Evolutionary conservation across 495 filamentous ascomycete species (phyloP).

Genomic region (Ascobolus immersus): DNA sequence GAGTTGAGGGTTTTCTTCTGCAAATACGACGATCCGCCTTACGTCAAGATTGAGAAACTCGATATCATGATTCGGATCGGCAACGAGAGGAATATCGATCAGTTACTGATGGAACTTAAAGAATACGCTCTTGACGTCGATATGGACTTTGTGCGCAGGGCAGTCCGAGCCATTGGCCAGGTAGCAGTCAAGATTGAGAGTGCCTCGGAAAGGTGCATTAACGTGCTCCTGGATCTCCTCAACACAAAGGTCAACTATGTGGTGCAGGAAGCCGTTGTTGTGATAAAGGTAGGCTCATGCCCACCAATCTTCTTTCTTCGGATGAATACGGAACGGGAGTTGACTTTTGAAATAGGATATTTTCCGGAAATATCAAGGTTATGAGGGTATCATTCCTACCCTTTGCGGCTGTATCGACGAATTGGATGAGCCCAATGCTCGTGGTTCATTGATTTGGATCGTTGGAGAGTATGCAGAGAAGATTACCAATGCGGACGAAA

Average conservation of each 20-base stretch:
- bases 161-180: conserved; percentile 86
- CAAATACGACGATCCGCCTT: conserved; percentile 97
- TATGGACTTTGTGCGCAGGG: conserved; percentile 92
- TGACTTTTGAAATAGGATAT: conserved; percentile 33
- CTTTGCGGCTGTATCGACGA: conserved; percentile 94
- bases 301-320: too few species aligned
- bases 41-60: conserved; percentile 90
- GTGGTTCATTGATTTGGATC: conserved; percentile 91
- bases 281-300: conserved; percentile 38
- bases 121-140: conserved; percentile 96
- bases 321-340: too few species aligned
- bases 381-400: conserved; percentile 91
- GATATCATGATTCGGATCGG: conserved; percentile 99
- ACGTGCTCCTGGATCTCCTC: conserved; percentile 76
- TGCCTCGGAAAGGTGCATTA: conserved; percentile 82
- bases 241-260: conserved; percentile 97
- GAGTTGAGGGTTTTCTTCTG: conserved; percentile 97
- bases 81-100: conserved; percentile 89
- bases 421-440: conserved; percentile 75
- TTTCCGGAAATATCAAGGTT: conserved; percentile 88
- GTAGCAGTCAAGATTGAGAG: conserved; percentile 94
- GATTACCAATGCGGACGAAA: conserved; percentile 89
- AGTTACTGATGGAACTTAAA: conserved; percentile 77
- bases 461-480: conserved; percentile 97
- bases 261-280: conserved; percentile 89